Evolutionary conservation across 2,329 filamentous ascomycete species (phyloP).

Genomic region (Colletotrichum agaves): DNA sequence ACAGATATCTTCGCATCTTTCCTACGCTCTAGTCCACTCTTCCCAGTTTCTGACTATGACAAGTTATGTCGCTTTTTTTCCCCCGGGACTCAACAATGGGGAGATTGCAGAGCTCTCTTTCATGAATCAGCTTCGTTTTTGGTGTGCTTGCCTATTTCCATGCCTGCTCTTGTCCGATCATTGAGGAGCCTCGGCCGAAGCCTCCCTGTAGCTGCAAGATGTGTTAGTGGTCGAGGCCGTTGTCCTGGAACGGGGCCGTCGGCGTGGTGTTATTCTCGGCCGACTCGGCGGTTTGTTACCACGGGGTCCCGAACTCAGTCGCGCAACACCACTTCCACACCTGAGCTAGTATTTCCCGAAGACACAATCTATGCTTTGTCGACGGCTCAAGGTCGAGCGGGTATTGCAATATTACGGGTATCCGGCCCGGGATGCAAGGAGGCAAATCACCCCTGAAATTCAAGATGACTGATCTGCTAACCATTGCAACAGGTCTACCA

Average conservation of each 20-base stretch:
- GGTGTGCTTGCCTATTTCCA: not conserved
- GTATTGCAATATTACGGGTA: constrained; percentile 89
- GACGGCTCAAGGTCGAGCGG: constrained; percentile 84
- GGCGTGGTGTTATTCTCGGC: constrained; percentile 1
- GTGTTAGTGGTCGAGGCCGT: constrained; percentile 23
- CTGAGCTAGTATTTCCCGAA: constrained; percentile 38
- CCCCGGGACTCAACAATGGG: not conserved
- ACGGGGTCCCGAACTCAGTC: not conserved
- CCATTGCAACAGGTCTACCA: constrained; percentile 56
- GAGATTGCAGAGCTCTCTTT: not conserved
- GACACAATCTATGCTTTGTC: constrained; percentile 93
- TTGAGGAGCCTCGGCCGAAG: constrained; percentile 25
- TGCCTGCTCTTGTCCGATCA: constrained; percentile 8
- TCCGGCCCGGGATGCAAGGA: constrained; percentile 81
- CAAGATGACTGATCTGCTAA: not conserved
- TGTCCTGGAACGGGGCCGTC: not conserved
- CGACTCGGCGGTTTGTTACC: not conserved
- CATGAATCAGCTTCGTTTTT: not conserved
- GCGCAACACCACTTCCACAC: not conserved
- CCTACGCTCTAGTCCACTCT: no score
- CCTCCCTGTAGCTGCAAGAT: constrained; percentile 15
- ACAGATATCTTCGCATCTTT: constrained; percentile 16
- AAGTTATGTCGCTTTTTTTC: not conserved
- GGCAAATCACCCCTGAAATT: constrained; percentile 53
- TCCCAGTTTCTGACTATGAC: no score